Percentiles rank a stretch among this genome's conserved stretches.
phyloP scores from a whole-genome alignment of 1,284 basidiomycete species.

The Thecaphora thlaspeos region DNA sequence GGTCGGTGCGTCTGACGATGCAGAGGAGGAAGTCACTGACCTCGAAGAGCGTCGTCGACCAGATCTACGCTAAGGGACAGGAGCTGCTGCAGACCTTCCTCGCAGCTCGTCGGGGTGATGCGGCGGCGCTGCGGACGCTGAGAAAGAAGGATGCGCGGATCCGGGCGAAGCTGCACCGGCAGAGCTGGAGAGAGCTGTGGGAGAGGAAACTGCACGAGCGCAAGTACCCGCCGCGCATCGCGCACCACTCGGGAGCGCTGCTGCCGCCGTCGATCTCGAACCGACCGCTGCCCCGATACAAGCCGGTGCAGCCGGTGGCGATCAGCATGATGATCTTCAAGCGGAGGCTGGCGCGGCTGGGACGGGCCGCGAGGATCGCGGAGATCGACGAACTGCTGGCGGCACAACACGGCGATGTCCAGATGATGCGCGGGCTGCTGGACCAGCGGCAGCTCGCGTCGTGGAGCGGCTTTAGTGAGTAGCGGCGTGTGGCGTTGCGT shows the following conservation, averaged over 20 bases:
- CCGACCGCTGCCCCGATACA: slow-evolving; percentile 50
- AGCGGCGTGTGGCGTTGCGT: no score
- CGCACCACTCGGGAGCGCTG: slow-evolving; percentile 48
- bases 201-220: slow-evolving; percentile 14
- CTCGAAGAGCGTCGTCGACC: slow-evolving; percentile 7
- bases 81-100: slow-evolving; percentile 7
- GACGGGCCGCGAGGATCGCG: slow-evolving; percentile 20
- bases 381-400: slow-evolving; percentile 31
- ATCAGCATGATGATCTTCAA: slow-evolving; percentile 54
- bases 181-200: slow-evolving; percentile 15
- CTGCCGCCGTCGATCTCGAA: slow-evolving; percentile 48
- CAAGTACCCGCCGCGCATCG: slow-evolving; percentile 24
- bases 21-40: slow-evolving; percentile 15
- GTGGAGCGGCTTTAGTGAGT: slow-evolving; percentile 1
- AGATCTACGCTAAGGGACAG: slow-evolving; percentile 6
- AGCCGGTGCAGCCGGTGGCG: slow-evolving; percentile 44
- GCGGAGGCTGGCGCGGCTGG: slow-evolving; percentile 30
- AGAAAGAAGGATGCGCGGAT: slow-evolving; percentile 6
- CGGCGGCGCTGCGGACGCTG: slow-evolving; percentile 3
- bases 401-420: slow-evolving; percentile 8
- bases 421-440: slow-evolving; percentile 1
- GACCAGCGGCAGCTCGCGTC: neutral
- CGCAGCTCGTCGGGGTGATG: slow-evolving; percentile 8
- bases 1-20: slow-evolving; percentile 10
- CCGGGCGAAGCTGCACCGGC: slow-evolving; percentile 9